Evolutionary conservation across 176 grass and related monocot species (phyloP).

Genomic region (Avena atlantica): DNA sequence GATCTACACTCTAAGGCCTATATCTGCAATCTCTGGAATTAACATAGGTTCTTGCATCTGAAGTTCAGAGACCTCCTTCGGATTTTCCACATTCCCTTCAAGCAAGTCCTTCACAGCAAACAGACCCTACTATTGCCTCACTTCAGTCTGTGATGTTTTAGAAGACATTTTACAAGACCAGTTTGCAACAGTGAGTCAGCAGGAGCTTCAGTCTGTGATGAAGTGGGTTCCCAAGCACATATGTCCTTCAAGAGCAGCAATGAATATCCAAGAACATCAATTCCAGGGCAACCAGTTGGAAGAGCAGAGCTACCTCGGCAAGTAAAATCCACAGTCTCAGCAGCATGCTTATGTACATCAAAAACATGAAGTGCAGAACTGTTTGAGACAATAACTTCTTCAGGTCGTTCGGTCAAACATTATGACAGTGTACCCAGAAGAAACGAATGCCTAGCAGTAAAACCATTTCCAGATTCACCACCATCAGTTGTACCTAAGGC

Average conservation of each 20-base stretch:
- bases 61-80: conserved; percentile 69
- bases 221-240: conserved; percentile 73
- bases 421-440: conserved; percentile 72
- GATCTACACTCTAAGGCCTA: conserved; percentile 81
- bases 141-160: too few relatives aligned
- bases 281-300: conserved; percentile 61
- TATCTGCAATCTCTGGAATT: conserved; percentile 67
- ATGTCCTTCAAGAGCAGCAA: conserved; percentile 83
- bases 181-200: conserved; percentile 62
- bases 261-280: conserved; percentile 83
- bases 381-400: conserved; percentile 62
- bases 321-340: conserved; percentile 60
- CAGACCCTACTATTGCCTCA: conserved; percentile 86
- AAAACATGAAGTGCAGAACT: conserved; percentile 69
- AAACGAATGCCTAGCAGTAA: conserved; percentile 59
- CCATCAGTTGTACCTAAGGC: conserved; percentile 54
- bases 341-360: conserved; percentile 60
- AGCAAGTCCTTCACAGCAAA: conserved; percentile 79
- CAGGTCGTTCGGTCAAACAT: conserved; percentile 70
- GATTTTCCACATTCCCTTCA: conserved; percentile 81
- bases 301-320: conserved; percentile 49
- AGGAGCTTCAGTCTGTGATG: conserved; percentile 36
- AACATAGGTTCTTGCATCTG: conserved; percentile 80
- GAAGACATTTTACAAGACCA: conserved; percentile 63
- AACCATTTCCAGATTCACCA: conserved; percentile 18